These are phyloP conservation scores for Aquilaria yunnanensis DNA, from an alignment of 345 rosid species.

Conservation along the genomic window DNA sequence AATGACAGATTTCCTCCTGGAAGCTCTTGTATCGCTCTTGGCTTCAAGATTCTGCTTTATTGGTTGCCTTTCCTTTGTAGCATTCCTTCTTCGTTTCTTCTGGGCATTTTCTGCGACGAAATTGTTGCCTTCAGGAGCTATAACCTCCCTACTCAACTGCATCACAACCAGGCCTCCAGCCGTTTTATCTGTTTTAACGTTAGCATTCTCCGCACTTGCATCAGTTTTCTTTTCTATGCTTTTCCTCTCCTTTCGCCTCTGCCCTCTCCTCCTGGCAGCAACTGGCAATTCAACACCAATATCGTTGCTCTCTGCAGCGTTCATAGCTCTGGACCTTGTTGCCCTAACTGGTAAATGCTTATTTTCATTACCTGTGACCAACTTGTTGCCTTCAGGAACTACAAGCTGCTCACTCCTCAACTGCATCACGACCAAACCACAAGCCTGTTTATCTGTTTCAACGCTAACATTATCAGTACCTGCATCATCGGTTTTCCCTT, in stretches of 20 bases:
- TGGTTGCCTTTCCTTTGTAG: neutral
- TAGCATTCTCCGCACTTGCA: too few relatives aligned
- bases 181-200: neutral
- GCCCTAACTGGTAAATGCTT: too few relatives aligned
- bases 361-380: neutral
- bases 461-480: neutral
- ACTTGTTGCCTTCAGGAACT: neutral
- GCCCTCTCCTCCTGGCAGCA: conserved; percentile 25
- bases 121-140: neutral
- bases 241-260: conserved; percentile 10
- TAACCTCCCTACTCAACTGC: conserved; percentile 16
- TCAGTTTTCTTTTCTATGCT: neutral
- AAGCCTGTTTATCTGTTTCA: too few relatives aligned
- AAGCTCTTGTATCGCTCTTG: conserved; percentile 2
- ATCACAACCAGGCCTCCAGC: conserved; percentile 2
- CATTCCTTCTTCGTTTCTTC: conserved; percentile 2
- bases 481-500: neutral
- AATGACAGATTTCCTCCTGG: conserved; percentile 16
- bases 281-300: conserved; percentile 1
- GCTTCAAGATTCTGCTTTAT: neutral
- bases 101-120: neutral
- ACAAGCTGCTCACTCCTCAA: neutral
- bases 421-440: too few relatives aligned
- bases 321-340: conserved; percentile 1
- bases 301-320: conserved; percentile 3